Base-by-base conservation (phyloP, 2,329 filamentous ascomycete genomes). In the Cercospora citrullina region DNA sequence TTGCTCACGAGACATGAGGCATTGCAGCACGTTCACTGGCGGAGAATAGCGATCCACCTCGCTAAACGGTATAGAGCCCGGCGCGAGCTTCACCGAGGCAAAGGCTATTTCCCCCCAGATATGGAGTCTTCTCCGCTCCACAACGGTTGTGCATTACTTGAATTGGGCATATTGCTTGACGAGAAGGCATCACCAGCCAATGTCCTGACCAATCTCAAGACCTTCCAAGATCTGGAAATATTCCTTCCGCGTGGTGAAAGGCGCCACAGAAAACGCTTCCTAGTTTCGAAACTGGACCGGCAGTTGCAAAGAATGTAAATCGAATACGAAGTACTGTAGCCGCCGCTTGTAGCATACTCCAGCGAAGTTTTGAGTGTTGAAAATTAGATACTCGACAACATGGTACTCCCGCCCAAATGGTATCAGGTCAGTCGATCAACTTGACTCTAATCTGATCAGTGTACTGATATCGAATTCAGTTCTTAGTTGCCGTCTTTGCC, bases 401-500 rank as follows among this genome's bases (percentile, higher is more conserved):
- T 87, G 85, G 82, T 80, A 75, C 77, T 87, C 64, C 83, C 85
- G 70, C 86, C 86, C 28, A 85, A 86, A 74, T 85, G 83, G 82
- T 87, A 87, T 74, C 86, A 86, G 80, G 72, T 73, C 36, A 63
- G 63, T 60, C 14, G 55, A 18, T 14, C 21, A 30, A 10, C n/a
- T 39, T 33, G 36, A 30, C 26, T 23, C 30, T 9, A 6, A 18
- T 42, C 23, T 12, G 48, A 45, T 14, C 48, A 31, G 28, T 4
- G 2, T 14, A 64, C 60, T 63, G 36, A 64, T 14, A 16, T 12
- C 5, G 10, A 16, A 21, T 18, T 51, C 70, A 87, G 83, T 87
- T 88, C 74, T 81, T 88, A 60, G 83, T 88, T 51, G 81, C 83
- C 71, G 81, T 87, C 45, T 88, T 88, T 75, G 86, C 86, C 71